phyloP scores from a whole-genome alignment of 495 filamentous ascomycete species.

The Penicillium mononematosum region DNA sequence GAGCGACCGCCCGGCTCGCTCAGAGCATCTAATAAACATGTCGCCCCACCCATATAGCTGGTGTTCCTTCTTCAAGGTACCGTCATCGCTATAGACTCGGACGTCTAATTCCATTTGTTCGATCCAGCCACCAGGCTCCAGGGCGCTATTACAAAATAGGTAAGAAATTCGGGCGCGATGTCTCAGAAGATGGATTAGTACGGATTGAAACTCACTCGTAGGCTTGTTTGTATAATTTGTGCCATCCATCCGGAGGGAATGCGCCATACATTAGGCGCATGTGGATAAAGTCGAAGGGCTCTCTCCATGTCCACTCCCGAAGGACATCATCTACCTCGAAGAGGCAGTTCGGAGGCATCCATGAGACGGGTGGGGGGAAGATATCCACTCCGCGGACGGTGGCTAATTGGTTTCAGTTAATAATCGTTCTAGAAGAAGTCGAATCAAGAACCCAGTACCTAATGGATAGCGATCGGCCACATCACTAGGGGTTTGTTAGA shows the following conservation, averaged over 20 bases:
- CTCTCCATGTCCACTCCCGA: slow-evolving; percentile 23
- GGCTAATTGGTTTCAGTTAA: slow-evolving; percentile 2
- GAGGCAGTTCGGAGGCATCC: slow-evolving; percentile 1
- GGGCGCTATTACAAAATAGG: slow-evolving; percentile 10
- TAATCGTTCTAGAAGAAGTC: slow-evolving; percentile 9
- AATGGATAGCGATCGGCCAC: slow-evolving; percentile 18
- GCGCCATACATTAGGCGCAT: slow-evolving; percentile 22
- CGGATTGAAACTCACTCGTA: slow-evolving; percentile 26
- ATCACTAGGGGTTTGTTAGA: slow-evolving; percentile 12
- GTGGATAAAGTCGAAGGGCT: slow-evolving; percentile 29
- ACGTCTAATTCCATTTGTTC: slow-evolving; percentile 52
- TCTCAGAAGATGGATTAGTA: neutral
- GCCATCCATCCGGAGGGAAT: slow-evolving; percentile 25
- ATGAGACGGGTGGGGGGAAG: slow-evolving; percentile 16
- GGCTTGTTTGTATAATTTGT: slow-evolving; percentile 24
- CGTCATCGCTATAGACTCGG: slow-evolving; percentile 43
- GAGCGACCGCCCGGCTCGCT: slow-evolving; percentile 15
- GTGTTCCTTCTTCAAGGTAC: slow-evolving; percentile 30
- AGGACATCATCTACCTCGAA: slow-evolving; percentile 6
- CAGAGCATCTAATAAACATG: slow-evolving; percentile 21
- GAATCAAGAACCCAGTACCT: slow-evolving; percentile 6
- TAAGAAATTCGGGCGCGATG: neutral
- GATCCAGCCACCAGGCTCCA: slow-evolving; percentile 51
- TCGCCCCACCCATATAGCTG: slow-evolving; percentile 20
- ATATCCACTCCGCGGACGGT: slow-evolving; percentile 17